Evolutionary conservation across 352 stramenopile genomes (phyloP).

Genomic region (Phytophthora hybrid): DNA sequence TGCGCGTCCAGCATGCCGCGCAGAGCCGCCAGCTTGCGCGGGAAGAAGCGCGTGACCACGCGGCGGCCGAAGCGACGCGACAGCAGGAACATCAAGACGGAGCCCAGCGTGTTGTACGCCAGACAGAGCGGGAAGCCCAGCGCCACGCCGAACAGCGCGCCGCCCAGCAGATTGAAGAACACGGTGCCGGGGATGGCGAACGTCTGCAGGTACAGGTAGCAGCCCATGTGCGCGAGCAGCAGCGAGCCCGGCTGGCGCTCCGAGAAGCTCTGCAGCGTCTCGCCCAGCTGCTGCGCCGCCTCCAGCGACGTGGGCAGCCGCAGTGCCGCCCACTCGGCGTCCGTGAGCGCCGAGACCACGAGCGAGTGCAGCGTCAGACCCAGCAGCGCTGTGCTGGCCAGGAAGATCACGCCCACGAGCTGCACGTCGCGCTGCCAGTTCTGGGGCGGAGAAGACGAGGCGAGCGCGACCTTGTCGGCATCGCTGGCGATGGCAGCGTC

Average conservation of each 20-base stretch:
- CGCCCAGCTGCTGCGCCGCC: slow-evolving; percentile 68
- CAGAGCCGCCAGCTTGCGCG: slow-evolving; percentile 56
- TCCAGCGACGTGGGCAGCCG: slow-evolving; percentile 69
- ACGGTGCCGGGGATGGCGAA: slow-evolving; percentile 84
- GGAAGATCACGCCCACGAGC: slow-evolving; percentile 55
- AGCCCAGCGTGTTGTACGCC: slow-evolving; percentile 84
- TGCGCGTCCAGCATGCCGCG: slow-evolving; percentile 68
- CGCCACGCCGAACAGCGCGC: slow-evolving; percentile 75
- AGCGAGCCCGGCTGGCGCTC: slow-evolving; percentile 47
- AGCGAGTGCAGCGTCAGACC: slow-evolving; percentile 57
- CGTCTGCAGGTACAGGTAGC: slow-evolving; percentile 83
- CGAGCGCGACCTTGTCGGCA: slow-evolving; percentile 6
- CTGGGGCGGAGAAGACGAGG: neutral
- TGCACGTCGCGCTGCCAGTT: slow-evolving; percentile 66
- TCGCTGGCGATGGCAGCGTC: slow-evolving; percentile 15
- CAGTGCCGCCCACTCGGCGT: slow-evolving; percentile 61
- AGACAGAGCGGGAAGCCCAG: slow-evolving; percentile 79
- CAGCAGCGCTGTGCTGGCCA: slow-evolving; percentile 46
- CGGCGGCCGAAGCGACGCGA: slow-evolving; percentile 65
- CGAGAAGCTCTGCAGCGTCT: slow-evolving; percentile 66
- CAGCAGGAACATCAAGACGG: slow-evolving; percentile 79
- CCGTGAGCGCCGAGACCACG: slow-evolving; percentile 61
- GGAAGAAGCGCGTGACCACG: slow-evolving; percentile 65
- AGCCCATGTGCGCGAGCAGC: slow-evolving; percentile 73
- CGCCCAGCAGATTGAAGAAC: slow-evolving; percentile 84